Evolutionary conservation across 176 grass and related monocot genomes (phyloP), one percentile per base, ranked within the genome.

Genomic region (Neostapfia colusana): DNA sequence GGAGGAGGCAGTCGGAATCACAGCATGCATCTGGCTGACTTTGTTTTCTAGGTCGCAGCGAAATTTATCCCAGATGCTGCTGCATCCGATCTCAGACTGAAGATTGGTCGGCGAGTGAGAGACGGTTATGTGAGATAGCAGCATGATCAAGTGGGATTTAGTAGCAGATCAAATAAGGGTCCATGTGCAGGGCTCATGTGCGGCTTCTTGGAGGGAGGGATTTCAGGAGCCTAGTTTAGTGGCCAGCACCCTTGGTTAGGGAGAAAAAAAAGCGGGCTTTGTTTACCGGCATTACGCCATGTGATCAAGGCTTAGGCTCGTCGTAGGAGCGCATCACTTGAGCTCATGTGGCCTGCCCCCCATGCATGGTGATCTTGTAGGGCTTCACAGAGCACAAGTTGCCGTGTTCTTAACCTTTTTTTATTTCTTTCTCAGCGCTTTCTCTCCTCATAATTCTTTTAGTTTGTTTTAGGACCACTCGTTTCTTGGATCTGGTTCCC

Each of bases 131-230:
- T 64, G 62, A 44, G 42, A 24, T 78, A 67, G 81, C 71, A 38
- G 35, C 74, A 63, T 31, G 67, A 78, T 70, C 74, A 43, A 54
- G 65, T 48, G 9, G 20, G 79, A 82, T 28, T 28, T 61, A 21
- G 25, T 46, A 34, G 41, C 38, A 64, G 60, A 65, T 48, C 64
- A 71, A 69, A 84, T 12, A 25, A 54, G 28, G 43, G 0, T 73
- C 74, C 88, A 90, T 86, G 75, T 82, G 82, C 82, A 17, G 49
- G 5, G 63, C 35, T 89, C 87, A 85, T 77, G 87, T 83, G 88
- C 45, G 51, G 40, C 46, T 71, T 72, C 79, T 90, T 50, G 83
- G 70, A 83, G 54, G 71, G 77, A 83, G 63, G 45, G 21, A 50
- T 81, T 81, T 27, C 51, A 56, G 69, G 58, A 70, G 45, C 64